phyloP scores from a whole-genome alignment of 1,284 basidiomycete species.

The Ganoderma sinense region DNA sequence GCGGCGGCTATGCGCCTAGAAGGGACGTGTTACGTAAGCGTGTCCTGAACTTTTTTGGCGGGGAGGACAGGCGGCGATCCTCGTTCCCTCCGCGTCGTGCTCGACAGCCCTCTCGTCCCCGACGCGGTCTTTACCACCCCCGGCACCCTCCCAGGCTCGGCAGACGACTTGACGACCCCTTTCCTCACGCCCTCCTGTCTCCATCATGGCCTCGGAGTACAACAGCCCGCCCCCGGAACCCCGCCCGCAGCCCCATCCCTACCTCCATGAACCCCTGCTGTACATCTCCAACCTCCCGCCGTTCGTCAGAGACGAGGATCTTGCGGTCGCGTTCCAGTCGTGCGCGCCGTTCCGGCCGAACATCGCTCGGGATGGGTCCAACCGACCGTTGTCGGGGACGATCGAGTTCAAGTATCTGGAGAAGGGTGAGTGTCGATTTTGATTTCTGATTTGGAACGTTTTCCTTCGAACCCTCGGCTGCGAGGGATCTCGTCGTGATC shows the following conservation, averaged over 20 bases:
- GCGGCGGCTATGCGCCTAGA: background rate
- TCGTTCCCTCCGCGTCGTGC: constrained; percentile 10
- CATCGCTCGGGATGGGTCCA: constrained; percentile 66
- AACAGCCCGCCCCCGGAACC: constrained; percentile 33
- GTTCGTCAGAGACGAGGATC: constrained; percentile 75
- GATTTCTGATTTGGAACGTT: constrained; percentile 5
- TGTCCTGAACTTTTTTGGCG: background rate
- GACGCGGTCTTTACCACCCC: constrained; percentile 16
- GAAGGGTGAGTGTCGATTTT: constrained; percentile 61
- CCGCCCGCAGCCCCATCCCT: constrained; percentile 63
- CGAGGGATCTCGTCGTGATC: background rate
- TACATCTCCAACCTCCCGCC: constrained; percentile 79
- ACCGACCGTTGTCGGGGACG: constrained; percentile 63
- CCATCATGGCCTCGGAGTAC: constrained; percentile 40
- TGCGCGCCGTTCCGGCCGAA: constrained; percentile 83
- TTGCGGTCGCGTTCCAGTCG: constrained; percentile 71
- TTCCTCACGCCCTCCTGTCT: constrained; percentile 5
- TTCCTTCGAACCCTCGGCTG: background rate
- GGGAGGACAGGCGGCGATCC: background rate
- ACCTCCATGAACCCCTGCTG: constrained; percentile 80
- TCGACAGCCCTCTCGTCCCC: constrained; percentile 19
- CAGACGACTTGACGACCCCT: constrained; percentile 13
- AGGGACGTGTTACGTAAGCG: background rate
- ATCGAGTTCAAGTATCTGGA: constrained; percentile 83
- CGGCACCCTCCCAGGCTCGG: constrained; percentile 19